Base-by-base conservation (phyloP, 2,329 filamentous ascomycete species). In the Tolypocladium paradoxum region DNA sequence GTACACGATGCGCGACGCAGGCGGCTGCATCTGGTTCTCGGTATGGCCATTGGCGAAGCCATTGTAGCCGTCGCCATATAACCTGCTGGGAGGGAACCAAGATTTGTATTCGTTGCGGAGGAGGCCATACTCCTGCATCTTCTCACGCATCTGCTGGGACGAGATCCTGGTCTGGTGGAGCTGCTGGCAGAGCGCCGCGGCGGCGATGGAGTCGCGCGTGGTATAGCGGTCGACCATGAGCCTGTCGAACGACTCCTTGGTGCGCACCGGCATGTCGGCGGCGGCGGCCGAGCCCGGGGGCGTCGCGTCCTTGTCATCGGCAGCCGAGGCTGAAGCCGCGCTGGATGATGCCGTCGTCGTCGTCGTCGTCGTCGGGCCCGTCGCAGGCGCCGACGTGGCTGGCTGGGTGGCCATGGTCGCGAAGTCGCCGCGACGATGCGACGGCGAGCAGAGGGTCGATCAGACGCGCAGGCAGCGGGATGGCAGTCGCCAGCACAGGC, bases 1-100 rank as follows among this genome's bases (percentile, higher is more conserved):
- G 71, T 97, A 97, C 46, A 96, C 70, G 55, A 97, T 75, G 57
- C 82, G 79, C 46, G 85, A 78, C 49, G 52, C 37, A 14, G 81
- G 84, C 48, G 78, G 78, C 54, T 85, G 76, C 55, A 75, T 74
- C 63, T 84, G 76, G 55, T 76, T 75, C 63, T 91, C 90, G 33
- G 92, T 96, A 62, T 83, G 77, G 56, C 87, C 86, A 73, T 97
- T 97, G 59, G 88, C 92, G 65, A 87, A 96, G 46, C 91, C 92
- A 65, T 82, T 84, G 67, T 95, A 99, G 52, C 93, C 93, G 61
- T 76, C 82, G 69, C 76, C 87, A 71, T 76, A 90, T 56, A 83
- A 75, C 59, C 73, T 77, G 59, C 72, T 75, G 1, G 80, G 73
- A 3, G 79, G 76, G 54, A 82, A 84, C 65, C 71, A 79, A 48